These are phyloP conservation scores for Theobroma grandiflorum DNA, from an alignment of 441 rosid species.

Conservation along the genomic window DNA sequence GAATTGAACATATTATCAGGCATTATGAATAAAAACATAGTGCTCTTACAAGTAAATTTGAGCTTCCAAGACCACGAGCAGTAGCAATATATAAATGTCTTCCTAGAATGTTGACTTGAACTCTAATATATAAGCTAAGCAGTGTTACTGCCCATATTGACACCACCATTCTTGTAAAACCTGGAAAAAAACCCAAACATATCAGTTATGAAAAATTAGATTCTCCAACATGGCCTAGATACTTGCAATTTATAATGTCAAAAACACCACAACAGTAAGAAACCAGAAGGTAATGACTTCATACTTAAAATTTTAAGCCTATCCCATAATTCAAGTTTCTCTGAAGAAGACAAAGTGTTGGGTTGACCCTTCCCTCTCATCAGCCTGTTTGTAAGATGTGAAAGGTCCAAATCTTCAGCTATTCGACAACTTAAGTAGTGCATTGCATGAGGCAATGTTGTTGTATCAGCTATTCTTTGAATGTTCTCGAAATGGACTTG, in stretches of 20 bases:
- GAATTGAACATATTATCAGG: not conserved
- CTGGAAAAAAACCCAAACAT: conserved; percentile 47
- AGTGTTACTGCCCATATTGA: conserved; percentile 86
- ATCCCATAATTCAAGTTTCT: conserved; percentile 92
- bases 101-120: conserved; percentile 95
- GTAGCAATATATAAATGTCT: conserved; percentile 92
- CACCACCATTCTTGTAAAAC: conserved; percentile 85
- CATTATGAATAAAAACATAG: not conserved
- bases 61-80: conserved; percentile 75
- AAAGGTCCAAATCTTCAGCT: conserved; percentile 76
- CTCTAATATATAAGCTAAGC: conserved; percentile 86
- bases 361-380: conserved; percentile 81
- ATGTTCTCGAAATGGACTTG: conserved; percentile 88
- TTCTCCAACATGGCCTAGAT: conserved; percentile 17
- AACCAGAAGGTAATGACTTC: conserved; percentile 21
- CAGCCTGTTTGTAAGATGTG: conserved; percentile 71
- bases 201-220: conserved; percentile 19
- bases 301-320: conserved; percentile 85
- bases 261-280: conserved; percentile 17
- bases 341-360: conserved; percentile 57
- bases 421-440: conserved; percentile 59
- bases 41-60: conserved; percentile 64
- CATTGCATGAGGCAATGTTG: conserved; percentile 88
- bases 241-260: not conserved
- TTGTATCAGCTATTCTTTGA: conserved; percentile 82